Base-by-base conservation (phyloP, 768 basidiomycete species). In the Cystobasidium onofrii region DNA sequence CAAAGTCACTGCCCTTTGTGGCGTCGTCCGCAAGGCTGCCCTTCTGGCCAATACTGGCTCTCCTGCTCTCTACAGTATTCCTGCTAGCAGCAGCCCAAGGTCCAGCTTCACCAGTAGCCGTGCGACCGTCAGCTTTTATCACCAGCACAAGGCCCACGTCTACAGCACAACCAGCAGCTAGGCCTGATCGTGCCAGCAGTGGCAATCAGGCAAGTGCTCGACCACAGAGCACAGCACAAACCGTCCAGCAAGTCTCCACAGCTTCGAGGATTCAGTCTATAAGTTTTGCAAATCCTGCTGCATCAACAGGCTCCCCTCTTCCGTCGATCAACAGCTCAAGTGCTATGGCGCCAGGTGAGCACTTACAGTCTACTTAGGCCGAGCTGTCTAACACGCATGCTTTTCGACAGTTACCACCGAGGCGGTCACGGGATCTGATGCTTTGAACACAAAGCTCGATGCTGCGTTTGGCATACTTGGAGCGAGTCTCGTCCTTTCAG, bases 361-460 rank as follows among this genome's bases (percentile, higher is more conserved):
- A 7, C 15, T 39, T 39, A 15, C 39, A 39, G 6, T 15, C 39
- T 39, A 39, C 6, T 39, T 39, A 39, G 39, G 7, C 15, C 6
- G 52, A 10, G 20, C 25, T 34, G 33, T 29, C 33, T 60, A 13
- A 34, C 15, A 12, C 6, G 31, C 57, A 15, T 4, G 13, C 31
- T 12, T 6, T 60, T 23, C 25, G 2, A 15, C 57, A 60, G 33
- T 27, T 27, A 34, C 29, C 15, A 34, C 25, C 33, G 57, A 60
- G 20, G 57, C 25, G 6, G 27, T 67, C 43, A 46, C 50, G 1
- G 50, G 25, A 18, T 46, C 70, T 13, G 31, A 7, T n/a, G 23
- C 62, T 36, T 41, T 73, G 25, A 66, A 73, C 50, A 73, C 72
- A 25, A 70, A 73, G 33, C 52, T 73, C 6, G 72, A 73, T 46